Percentiles rank a stretch among this genome's conserved stretches.
These are phyloP conservation scores for Acidomyces sp. DNA, from an alignment of 495 filamentous ascomycete genomes.

Conservation along the genomic window DNA sequence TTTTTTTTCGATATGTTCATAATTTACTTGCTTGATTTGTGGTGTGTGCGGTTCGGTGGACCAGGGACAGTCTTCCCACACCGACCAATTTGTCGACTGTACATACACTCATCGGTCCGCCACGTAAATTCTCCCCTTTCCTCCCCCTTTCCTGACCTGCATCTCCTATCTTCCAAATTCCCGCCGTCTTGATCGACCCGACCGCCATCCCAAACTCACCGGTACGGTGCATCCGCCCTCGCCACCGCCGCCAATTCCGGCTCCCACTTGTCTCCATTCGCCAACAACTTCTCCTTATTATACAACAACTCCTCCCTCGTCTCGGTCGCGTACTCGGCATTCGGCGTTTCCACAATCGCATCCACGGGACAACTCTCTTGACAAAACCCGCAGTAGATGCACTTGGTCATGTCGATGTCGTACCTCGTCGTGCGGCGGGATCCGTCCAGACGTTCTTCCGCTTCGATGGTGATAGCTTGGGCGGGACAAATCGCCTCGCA, in stretches of 20 bases:
- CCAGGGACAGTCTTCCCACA: too few species aligned
- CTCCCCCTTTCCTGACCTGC: too few species aligned
- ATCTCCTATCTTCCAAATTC: too few species aligned
- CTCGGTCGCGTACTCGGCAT: constrained; percentile 96
- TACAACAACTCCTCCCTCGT: constrained; percentile 93
- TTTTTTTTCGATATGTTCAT: too few species aligned
- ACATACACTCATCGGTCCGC: too few species aligned
- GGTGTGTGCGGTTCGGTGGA: too few species aligned
- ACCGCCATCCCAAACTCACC: constrained; percentile 18
- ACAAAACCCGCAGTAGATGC: constrained; percentile 98
- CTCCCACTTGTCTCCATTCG: constrained; percentile 96
- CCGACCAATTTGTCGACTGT: too few species aligned
- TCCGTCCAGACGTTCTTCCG: constrained; percentile 91
- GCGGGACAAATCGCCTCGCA: constrained; percentile 98
- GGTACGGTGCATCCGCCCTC: constrained; percentile 48
- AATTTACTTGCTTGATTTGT: too few species aligned
- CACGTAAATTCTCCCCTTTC: too few species aligned
- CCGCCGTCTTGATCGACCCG: too few species aligned
- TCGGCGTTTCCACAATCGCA: constrained; percentile 89
- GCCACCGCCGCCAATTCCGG: constrained; percentile 86
- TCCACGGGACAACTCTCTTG: constrained; percentile 98
- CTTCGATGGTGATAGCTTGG: constrained; percentile 94
- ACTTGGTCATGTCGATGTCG: constrained; percentile 99
- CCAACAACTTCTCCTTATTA: constrained; percentile 91
- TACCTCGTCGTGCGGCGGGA: constrained; percentile 90